Conservation (phyloP, 1,139 yeast species). For the Hyphopichia khmerensis region DNA sequence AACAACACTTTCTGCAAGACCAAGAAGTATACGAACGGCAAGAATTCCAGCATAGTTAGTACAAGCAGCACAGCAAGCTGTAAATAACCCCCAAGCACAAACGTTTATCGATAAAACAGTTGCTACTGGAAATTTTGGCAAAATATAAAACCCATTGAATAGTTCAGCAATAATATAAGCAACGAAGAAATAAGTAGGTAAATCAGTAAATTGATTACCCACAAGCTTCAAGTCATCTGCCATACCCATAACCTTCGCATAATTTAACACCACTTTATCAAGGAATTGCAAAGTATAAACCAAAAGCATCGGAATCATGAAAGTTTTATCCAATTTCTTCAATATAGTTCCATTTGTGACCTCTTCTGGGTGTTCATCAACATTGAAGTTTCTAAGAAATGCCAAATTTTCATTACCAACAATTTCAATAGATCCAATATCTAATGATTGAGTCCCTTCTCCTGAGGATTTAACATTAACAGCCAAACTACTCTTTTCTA, state of each 20-base stretch:
- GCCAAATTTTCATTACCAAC: conserved; percentile 12
- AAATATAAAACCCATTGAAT: conserved; percentile 13
- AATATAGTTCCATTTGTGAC: conserved; percentile 6
- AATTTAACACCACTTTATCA: conserved; percentile 41
- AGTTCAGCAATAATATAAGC: conserved; percentile 5
- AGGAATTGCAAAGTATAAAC: conserved; percentile 40
- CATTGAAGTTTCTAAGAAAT: conserved; percentile 14
- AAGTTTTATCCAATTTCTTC: conserved; percentile 10
- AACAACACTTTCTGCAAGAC: conserved; percentile 46
- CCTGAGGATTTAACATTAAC: conserved; percentile 10
- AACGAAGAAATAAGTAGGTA: conserved; percentile 11
- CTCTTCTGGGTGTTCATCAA: conserved; percentile 13
- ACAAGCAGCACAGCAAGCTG: conserved; percentile 13
- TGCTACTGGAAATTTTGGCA: conserved; percentile 28
- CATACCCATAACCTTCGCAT: conserved; percentile 12
- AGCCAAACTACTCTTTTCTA: not conserved
- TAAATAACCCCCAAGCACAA: conserved; percentile 18
- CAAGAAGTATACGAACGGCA: conserved; percentile 35
- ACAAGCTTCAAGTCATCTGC: conserved; percentile 9
- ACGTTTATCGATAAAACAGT: conserved; percentile 10
- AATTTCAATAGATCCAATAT: not conserved
- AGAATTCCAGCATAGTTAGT: conserved; percentile 29
- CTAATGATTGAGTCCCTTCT: conserved; percentile 7
- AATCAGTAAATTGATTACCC: conserved; percentile 10
- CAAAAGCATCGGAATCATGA: conserved; percentile 19